Evolutionary conservation across 345 rosid species (phyloP).

Genomic region (Euphorbia lathyris): DNA sequence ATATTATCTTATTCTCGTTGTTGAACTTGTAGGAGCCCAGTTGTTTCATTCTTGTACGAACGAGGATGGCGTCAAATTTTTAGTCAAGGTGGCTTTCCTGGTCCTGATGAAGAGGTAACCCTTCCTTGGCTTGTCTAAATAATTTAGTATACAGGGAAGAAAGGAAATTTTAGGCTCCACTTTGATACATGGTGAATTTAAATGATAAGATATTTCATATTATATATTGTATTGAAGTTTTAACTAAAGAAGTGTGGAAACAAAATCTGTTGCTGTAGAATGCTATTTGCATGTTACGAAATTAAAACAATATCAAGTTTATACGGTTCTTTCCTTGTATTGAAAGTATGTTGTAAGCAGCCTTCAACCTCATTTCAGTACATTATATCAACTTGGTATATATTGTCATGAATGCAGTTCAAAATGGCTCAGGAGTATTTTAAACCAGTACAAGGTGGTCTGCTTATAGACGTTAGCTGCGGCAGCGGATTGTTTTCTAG

Average conservation of each 20-base stretch:
- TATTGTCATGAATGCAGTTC: conserved; percentile 53
- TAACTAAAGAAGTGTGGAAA: conserved; percentile 3
- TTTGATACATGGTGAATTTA: too few species aligned
- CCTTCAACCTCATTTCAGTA: too few species aligned
- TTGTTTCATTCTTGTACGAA: conserved; percentile 88
- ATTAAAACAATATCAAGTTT: background rate
- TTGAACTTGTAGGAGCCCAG: conserved; percentile 65
- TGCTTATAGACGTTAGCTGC: conserved; percentile 89
- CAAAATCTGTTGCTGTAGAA: background rate
- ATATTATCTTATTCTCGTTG: background rate
- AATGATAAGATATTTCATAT: too few species aligned
- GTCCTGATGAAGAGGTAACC: conserved; percentile 87
- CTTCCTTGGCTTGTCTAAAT: conserved; percentile 11
- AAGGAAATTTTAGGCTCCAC: too few species aligned
- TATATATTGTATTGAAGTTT: background rate
- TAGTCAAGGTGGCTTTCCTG: conserved; percentile 80
- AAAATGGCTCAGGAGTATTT: conserved; percentile 91
- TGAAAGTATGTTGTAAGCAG: too few species aligned
- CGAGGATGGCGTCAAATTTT: conserved; percentile 96
- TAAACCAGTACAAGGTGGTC: conserved; percentile 68
- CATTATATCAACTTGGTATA: background rate
- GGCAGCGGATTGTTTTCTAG: conserved; percentile 95
- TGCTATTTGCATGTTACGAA: conserved; percentile 1
- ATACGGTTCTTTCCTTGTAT: background rate
- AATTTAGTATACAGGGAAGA: background rate